Conservation (phyloP, 2,329 filamentous ascomycete genomes). For the Fonsecaea monophora region DNA sequence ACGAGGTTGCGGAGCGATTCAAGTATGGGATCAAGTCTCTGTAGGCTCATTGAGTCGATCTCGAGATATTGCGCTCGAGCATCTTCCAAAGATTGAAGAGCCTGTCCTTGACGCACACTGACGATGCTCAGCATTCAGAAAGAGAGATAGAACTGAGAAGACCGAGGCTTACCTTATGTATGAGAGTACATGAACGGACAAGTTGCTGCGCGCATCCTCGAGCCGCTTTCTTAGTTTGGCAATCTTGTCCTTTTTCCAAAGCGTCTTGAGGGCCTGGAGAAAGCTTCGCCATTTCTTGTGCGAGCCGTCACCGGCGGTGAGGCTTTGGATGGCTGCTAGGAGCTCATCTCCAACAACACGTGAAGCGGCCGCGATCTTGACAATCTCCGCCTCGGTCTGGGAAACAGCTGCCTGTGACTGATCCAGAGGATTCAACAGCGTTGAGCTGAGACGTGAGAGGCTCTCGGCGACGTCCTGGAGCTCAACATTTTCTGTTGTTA, state of each 20-base stretch:
- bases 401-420: background rate
- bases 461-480: conserved; percentile 5
- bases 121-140: background rate
- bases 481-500: background rate
- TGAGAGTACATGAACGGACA: conserved; percentile 4
- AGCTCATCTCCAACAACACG: background rate
- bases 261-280: conserved; percentile 1
- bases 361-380: conserved; percentile 1
- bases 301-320: background rate
- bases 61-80: background rate
- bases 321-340: background rate
- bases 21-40: conserved; percentile 2
- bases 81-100: background rate
- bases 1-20: background rate
- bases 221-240: background rate
- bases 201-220: background rate
- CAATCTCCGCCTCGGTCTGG: background rate
- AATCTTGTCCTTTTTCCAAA: conserved; percentile 7
- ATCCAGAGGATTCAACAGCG: background rate
- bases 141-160: too few relatives aligned
- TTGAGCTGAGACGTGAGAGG: conserved; percentile 4
- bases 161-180: background rate
- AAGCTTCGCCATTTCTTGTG: conserved; percentile 11
- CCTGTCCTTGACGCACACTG: background rate
- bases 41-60: too few relatives aligned